phyloP scores from a whole-genome alignment of 2,329 filamentous ascomycete species.

The Calonectria montana region DNA sequence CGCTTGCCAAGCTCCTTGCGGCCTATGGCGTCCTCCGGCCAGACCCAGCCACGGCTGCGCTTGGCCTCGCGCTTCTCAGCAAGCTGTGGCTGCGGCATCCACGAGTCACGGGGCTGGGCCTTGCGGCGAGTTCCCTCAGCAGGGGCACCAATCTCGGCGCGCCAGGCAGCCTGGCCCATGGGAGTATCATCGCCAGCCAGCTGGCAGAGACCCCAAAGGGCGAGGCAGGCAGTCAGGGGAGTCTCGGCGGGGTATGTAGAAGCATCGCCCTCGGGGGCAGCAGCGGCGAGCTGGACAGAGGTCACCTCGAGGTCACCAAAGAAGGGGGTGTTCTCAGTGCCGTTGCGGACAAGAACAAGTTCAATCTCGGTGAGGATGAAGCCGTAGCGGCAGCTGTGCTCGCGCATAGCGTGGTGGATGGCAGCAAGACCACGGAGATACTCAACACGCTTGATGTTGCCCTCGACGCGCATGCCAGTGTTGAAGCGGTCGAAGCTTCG shows the following conservation, averaged over 20 bases:
- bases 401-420: slow-evolving; percentile 91
- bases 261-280: slow-evolving; percentile 44
- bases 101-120: slow-evolving; percentile 75
- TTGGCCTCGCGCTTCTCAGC: slow-evolving; percentile 83
- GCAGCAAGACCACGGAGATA: slow-evolving; percentile 90
- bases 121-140: slow-evolving; percentile 79
- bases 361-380: slow-evolving; percentile 98
- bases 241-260: slow-evolving; percentile 50
- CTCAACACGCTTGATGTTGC: slow-evolving; percentile 85
- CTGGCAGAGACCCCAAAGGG: slow-evolving; percentile 83
- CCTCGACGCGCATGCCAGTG: slow-evolving; percentile 89
- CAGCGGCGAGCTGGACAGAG: slow-evolving; percentile 66
- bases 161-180: slow-evolving; percentile 70
- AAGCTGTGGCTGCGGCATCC: slow-evolving; percentile 80
- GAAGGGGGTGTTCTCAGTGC: slow-evolving; percentile 76
- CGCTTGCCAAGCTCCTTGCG: slow-evolving; percentile 78
- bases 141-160: slow-evolving; percentile 78
- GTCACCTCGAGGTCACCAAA: slow-evolving; percentile 90
- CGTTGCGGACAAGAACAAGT: slow-evolving; percentile 88
- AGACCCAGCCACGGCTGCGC: slow-evolving; percentile 78
- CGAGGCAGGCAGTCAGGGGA: slow-evolving; percentile 76
- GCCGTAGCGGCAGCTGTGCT: slow-evolving; percentile 91
- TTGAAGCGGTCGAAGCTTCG: slow-evolving; percentile 96
- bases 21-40: slow-evolving; percentile 78
- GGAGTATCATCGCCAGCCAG: slow-evolving; percentile 70